A percentile compares a stretch with the other conserved stretches of the same genome.
These are phyloP conservation scores for Mycena galericulata DNA, from an alignment of 768 basidiomycete genomes.

Conservation along the genomic window DNA sequence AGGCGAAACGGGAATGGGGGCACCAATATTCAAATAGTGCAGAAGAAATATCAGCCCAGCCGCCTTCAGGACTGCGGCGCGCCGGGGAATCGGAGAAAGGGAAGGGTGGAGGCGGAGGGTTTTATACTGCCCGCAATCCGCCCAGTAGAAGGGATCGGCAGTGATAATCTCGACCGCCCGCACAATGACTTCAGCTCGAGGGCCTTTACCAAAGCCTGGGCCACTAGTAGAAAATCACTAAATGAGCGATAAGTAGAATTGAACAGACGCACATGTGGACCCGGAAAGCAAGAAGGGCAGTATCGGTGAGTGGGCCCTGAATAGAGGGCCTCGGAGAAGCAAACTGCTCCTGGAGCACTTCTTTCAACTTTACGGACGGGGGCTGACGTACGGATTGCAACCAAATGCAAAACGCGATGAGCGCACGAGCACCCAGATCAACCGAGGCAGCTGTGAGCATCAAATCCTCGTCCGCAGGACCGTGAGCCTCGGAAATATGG, in stretches of 20 bases:
- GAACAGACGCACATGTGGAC: neutral
- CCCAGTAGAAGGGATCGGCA: neutral
- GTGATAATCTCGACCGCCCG: neutral
- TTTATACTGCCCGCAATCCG: neutral
- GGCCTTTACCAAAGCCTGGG: constrained; percentile 3
- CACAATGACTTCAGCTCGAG: neutral
- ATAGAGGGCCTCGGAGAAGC: neutral
- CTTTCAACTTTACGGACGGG: neutral
- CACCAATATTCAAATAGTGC: neutral
- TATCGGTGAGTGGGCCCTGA: neutral
- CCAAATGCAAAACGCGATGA: constrained; percentile 7
- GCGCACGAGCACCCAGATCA: neutral
- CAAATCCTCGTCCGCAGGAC: neutral
- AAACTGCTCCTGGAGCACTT: constrained; percentile 1
- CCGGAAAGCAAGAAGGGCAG: neutral
- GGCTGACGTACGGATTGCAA: neutral
- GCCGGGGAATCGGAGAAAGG: neutral
- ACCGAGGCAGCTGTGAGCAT: neutral
- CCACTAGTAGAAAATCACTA: neutral
- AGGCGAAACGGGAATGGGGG: neutral
- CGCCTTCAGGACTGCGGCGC: neutral
- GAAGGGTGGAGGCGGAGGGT: constrained; percentile 9
- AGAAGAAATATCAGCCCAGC: neutral
- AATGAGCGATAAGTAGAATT: neutral
- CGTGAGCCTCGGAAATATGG: neutral